Evolutionary conservation across 2,329 filamentous ascomycete species (phyloP), one percentile per base, ranked within the genome.

Genomic region (Coleophoma cylindrospora): DNA sequence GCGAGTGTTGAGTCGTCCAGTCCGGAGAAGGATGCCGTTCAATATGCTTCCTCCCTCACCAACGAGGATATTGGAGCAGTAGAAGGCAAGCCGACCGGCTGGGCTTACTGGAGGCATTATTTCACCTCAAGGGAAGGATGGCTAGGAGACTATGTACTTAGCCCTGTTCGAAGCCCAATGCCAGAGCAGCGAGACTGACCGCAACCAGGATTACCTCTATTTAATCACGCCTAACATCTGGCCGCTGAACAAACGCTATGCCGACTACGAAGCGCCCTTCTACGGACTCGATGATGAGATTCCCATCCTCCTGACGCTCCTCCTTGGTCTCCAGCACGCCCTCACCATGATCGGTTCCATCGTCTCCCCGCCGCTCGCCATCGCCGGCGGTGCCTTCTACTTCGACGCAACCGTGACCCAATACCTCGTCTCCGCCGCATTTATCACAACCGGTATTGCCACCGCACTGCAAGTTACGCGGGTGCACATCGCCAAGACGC

Each of bases 271-370:
- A n/a, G 78, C 81, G 3, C 85, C 85, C 0, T 88, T 88, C 68
- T 88, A 87, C 59, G 84, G 83, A 7, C 76, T 88, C 3, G 72
- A 88, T 54, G 84, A 86, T 59, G 71, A 72, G n/a, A 83, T 89
- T 66, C 84, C 85, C 0, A 73, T 88, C 2, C 62, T 88, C 1
- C 71, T 89, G 19, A 84, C 81, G 12, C 64, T 87, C 8, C 71
- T 89, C 19, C 72, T 88, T 19, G 85, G 85, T 3, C 77, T 88
- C 37, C 85, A 89, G 62, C 85, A 88, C 68, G 77, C 84, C 8
- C 71, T 88, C 33, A 77, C 81, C 38, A 88, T 88, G 84, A 66
- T 81, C 55, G 79, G 77, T 22, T 77, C 76, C n/a, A 64, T 72
- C 43, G 66, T 71, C n/a, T 68, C 67, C 4, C 83, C 84, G 19